These are phyloP conservation scores for Coniferiporia weirii DNA, from an alignment of 1,284 basidiomycete genomes.

Conservation along the genomic window DNA sequence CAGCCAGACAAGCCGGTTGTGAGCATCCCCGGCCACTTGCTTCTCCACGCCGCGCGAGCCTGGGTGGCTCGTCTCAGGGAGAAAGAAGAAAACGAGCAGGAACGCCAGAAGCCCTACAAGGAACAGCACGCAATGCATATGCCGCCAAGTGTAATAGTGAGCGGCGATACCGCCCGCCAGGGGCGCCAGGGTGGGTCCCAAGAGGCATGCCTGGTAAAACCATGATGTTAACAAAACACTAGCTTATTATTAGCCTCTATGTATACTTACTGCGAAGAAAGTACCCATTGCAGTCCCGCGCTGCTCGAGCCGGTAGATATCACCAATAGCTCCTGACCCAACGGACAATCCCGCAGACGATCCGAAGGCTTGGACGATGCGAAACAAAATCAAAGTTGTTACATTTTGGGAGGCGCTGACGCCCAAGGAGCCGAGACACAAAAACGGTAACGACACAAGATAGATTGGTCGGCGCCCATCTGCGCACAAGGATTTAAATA, in stretches of 20 bases:
- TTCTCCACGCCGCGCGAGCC: constrained; percentile 42
- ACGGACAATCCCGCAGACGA: constrained; percentile 48
- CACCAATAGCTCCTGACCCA: constrained; percentile 59
- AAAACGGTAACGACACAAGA: constrained; percentile 54
- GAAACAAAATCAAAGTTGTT: constrained; percentile 49
- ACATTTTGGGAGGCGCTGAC: constrained; percentile 46
- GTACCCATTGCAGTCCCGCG: constrained; percentile 59
- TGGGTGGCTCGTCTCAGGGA: constrained; percentile 71
- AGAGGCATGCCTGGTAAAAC: constrained; percentile 25
- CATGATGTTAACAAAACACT: neutral
- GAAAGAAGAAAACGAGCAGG: constrained; percentile 40
- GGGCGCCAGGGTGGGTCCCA: constrained; percentile 34
- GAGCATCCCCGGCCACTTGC: constrained; percentile 15
- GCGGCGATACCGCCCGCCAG: constrained; percentile 39
- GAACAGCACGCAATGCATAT: constrained; percentile 52
- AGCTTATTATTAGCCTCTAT: neutral
- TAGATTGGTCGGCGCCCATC: constrained; percentile 63
- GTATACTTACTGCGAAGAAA: constrained; percentile 46
- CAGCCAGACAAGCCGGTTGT: constrained; percentile 38
- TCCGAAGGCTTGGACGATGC: constrained; percentile 63
- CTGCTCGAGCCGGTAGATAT: constrained; percentile 58
- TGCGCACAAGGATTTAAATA: constrained; percentile 21
- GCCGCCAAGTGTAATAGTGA: constrained; percentile 38
- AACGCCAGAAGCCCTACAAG: constrained; percentile 40
- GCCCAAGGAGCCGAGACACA: constrained; percentile 56